A percentile compares a stretch with the other conserved stretches of the same genome.
Conservation (phyloP, 345 rosid genomes). For the Dipteronia dyeriana region DNA sequence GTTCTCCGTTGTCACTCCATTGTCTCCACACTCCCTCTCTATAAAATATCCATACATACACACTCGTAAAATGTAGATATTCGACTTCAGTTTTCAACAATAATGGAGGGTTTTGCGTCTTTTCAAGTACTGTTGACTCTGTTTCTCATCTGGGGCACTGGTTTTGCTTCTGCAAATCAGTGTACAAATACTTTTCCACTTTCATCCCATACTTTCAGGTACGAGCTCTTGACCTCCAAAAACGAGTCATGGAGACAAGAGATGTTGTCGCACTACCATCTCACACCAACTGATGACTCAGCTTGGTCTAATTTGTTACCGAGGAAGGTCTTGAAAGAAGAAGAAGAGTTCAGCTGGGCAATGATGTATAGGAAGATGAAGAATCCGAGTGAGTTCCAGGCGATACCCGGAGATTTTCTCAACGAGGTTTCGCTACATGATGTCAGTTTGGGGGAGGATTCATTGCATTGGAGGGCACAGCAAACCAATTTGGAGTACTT, state of each 20-base stretch:
- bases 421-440: constrained; percentile 48
- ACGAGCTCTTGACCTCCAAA: constrained; percentile 57
- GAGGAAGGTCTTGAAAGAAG: constrained; percentile 67
- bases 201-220: constrained; percentile 48
- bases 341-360: constrained; percentile 66
- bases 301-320: constrained; percentile 82
- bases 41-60: neutral
- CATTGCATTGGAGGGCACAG: constrained; percentile 48
- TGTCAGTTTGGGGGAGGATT: constrained; percentile 47
- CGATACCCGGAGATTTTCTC: constrained; percentile 33
- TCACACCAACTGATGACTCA: constrained; percentile 77
- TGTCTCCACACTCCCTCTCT: neutral
- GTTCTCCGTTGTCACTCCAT: neutral
- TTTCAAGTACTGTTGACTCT: constrained; percentile 8
- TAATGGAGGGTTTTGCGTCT: constrained; percentile 21
- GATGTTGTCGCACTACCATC: constrained; percentile 76
- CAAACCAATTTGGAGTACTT: constrained; percentile 58
- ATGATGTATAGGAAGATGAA: constrained; percentile 58
- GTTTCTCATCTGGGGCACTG: constrained; percentile 7
- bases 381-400: constrained; percentile 5
- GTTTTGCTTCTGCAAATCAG: constrained; percentile 36
- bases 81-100: neutral
- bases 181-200: constrained; percentile 47
- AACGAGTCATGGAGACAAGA: constrained; percentile 68
- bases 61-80: neutral